Evolutionary conservation across 495 filamentous ascomycete genomes (phyloP), one percentile per base, ranked within the genome.

Genomic region (Xeromyces bisporus): DNA sequence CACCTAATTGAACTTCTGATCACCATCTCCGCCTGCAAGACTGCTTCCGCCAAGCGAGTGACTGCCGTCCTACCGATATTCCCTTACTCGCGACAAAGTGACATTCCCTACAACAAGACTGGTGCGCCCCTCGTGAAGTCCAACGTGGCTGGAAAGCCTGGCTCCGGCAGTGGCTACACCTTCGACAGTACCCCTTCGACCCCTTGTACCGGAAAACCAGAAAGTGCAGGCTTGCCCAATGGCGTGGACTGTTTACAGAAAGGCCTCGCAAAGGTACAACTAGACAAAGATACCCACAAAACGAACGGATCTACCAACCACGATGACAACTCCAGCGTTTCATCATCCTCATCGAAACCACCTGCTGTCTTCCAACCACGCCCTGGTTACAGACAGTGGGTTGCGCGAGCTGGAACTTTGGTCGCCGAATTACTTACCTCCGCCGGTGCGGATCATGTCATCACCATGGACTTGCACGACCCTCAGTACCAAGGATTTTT

Each of bases 401-500:
- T 97, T 40, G 89, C 89, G 15, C 89, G 94, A 56, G 87, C 89
- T 27, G 89, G 89, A 30, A 96, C 89, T 11, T 66, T 97, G 39
- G 80, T 97, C 13, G 89, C 89, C 14, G 85, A 94, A 50, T 70
- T 97, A 31, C 58, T 97, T 34, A 94, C 84, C 24, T 94, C 85
- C 51, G 89, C 89, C 37, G 89, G 89, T 31, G 84, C 89, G 14
- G 91, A 97, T 56, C 89, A 96, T 54, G 58, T 97, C 50, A 84
- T 97, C 45, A 96, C 89, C 2, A 87, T 69, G 73, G 89, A 97
- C 51, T 64, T 97, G 32, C 89, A 97, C 47, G 89, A 96, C 50
- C 85, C 91, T 37, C 91, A 96, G 55, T 96, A 96, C 49, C 89
- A 97, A 52, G 89, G 89, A 28, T 97, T 91, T 64, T 96, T 97